Percentiles rank a stretch among this genome's conserved stretches.
phyloP scores from a whole-genome alignment of 345 rosid species.

The Arabis alpina region DNA sequence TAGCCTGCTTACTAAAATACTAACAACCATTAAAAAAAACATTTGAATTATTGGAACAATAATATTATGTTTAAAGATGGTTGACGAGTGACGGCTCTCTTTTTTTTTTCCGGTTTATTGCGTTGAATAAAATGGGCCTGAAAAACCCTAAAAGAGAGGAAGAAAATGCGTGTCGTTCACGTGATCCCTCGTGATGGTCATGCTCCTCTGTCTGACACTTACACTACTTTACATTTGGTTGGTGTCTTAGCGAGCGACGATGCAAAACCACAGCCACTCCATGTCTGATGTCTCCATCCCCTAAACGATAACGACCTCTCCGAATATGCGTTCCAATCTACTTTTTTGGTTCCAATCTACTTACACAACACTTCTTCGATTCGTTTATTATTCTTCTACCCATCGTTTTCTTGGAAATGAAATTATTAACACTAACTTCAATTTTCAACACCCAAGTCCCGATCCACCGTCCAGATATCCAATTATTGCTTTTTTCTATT shows the following conservation, averaged over 20 bases:
- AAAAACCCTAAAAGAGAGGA: slow-evolving; percentile 8
- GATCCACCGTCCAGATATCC: too few species aligned
- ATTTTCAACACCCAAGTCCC: too few species aligned
- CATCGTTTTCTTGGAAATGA: neutral
- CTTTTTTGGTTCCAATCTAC: neutral
- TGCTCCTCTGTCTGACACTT: slow-evolving; percentile 54
- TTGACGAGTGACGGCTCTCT: too few species aligned
- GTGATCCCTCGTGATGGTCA: slow-evolving; percentile 56
- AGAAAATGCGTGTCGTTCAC: slow-evolving; percentile 47
- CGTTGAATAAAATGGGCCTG: slow-evolving; percentile 38
- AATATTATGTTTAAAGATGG: too few species aligned
- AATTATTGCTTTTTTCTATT: too few species aligned
- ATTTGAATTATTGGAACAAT: too few species aligned
- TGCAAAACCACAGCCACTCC: slow-evolving; percentile 48
- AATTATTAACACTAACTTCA: neutral
- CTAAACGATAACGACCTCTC: slow-evolving; percentile 42
- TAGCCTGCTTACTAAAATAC: too few species aligned
- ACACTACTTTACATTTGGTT: slow-evolving; percentile 16
- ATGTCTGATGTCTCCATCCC: slow-evolving; percentile 31
- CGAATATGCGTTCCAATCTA: slow-evolving; percentile 18
- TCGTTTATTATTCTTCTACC: neutral
- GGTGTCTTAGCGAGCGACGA: slow-evolving; percentile 39
- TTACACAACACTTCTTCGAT: neutral
- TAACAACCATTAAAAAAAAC: too few species aligned
- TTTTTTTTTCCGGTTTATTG: too few species aligned